These are phyloP conservation scores for Xylariaceae sp. DNA, from an alignment of 2,329 filamentous ascomycete genomes.

Conservation along the genomic window DNA sequence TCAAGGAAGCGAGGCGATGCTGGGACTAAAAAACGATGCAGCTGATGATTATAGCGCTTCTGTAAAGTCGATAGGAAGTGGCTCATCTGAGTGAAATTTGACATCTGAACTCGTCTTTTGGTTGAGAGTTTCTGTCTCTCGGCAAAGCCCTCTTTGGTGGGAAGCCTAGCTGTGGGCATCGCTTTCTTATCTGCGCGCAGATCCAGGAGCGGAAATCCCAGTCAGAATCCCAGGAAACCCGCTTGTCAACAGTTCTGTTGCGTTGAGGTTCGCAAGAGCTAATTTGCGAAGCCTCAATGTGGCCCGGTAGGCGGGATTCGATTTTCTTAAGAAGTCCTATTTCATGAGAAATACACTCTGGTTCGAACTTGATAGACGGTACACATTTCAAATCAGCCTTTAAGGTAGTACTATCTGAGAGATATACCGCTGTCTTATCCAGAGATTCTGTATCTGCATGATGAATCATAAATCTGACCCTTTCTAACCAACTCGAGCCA, in stretches of 20 bases:
- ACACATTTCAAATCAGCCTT: conserved; percentile 19
- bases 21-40: conserved; percentile 43
- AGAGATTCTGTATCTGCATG: conserved; percentile 13
- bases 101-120: background rate
- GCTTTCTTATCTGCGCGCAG: background rate
- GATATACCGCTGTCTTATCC: background rate
- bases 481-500: conserved; percentile 20
- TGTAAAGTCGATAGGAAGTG: background rate
- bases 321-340: conserved; percentile 6
- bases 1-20: conserved; percentile 22
- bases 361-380: conserved; percentile 14
- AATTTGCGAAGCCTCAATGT: background rate
- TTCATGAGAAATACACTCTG: conserved; percentile 11
- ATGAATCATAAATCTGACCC: conserved; percentile 13
- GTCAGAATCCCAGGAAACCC: background rate
- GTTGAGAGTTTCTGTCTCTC: background rate
- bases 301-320: background rate
- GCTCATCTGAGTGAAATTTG: background rate
- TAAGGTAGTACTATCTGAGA: conserved; percentile 11
- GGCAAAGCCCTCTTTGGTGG: conserved; percentile 7
- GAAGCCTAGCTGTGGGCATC: conserved; percentile 3
- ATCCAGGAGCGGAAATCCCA: background rate
- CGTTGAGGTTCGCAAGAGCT: background rate
- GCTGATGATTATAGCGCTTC: conserved; percentile 5
- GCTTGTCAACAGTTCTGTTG: background rate